Conservation (phyloP, 768 basidiomycete species). For the Tephrocybe sp. region DNA sequence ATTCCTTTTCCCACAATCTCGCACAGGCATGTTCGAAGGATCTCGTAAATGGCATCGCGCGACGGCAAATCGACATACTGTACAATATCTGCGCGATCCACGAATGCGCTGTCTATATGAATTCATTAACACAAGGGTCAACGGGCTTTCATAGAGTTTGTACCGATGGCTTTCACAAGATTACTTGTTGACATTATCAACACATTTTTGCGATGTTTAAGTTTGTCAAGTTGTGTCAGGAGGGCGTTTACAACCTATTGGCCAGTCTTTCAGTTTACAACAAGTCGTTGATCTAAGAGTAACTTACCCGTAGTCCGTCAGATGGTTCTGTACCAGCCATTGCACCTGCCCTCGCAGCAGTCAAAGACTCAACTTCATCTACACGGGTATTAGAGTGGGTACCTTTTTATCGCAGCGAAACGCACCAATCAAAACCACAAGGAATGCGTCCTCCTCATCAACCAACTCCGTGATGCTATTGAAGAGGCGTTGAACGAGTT, state of each 20-base stretch:
- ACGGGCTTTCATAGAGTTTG: conserved; percentile 14
- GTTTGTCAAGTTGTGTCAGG: conserved; percentile 93
- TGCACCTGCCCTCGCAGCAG: conserved; percentile 91
- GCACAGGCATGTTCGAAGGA: conserved; percentile 75
- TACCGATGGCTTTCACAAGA: conserved; percentile 91
- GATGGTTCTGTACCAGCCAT: conserved; percentile 96
- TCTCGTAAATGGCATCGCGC: conserved; percentile 90
- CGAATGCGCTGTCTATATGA: conserved; percentile 82
- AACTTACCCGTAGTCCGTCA: conserved; percentile 82
- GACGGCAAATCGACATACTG: conserved; percentile 94
- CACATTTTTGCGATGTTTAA: conserved; percentile 91
- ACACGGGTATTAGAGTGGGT: conserved; percentile 7
- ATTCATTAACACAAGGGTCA: background rate
- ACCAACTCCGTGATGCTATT: conserved; percentile 86
- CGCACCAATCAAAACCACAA: conserved; percentile 90
- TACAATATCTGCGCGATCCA: conserved; percentile 95
- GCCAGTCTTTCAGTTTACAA: background rate
- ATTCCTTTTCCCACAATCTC: conserved; percentile 81
- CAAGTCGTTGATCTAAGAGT: background rate
- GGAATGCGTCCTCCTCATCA: conserved; percentile 88
- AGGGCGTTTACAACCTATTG: conserved; percentile 94
- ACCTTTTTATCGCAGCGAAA: background rate
- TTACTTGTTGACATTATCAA: conserved; percentile 97
- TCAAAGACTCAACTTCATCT: conserved; percentile 98
- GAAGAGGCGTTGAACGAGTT: conserved; percentile 94